Conservation (phyloP, 257 asterid species). For the Solanum stenotomum region DNA sequence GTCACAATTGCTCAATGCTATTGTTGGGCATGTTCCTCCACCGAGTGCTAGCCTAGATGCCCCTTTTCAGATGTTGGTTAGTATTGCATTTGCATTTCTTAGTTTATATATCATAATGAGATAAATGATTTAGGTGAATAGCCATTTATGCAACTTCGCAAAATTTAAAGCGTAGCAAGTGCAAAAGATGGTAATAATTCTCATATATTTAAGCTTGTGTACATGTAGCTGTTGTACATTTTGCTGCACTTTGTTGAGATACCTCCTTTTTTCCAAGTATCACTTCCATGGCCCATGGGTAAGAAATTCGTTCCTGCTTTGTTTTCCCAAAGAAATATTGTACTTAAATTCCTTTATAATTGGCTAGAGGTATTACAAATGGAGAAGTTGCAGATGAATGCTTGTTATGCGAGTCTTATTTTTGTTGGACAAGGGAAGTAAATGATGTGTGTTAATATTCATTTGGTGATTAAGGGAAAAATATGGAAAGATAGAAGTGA, state of each 20-base stretch:
- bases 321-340: not conserved
- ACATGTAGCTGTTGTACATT: not conserved
- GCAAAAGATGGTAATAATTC: not conserved
- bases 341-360: not conserved
- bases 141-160: not conserved
- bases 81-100: constrained; percentile 17
- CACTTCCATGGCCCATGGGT: not conserved
- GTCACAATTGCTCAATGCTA: constrained; percentile 89
- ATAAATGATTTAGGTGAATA: not conserved
- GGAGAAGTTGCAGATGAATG: not conserved
- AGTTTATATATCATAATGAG: not conserved
- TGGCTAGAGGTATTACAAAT: not conserved
- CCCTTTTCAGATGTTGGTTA: constrained; percentile 96
- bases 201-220: not conserved
- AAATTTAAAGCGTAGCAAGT: not conserved
- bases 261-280: not conserved
- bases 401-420: not conserved
- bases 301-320: not conserved
- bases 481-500: not conserved
- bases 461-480: not conserved
- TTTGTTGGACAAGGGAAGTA: not conserved
- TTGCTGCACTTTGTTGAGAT: not conserved
- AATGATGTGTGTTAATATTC: not conserved
- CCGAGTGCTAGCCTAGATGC: constrained; percentile 71
- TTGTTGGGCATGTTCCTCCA: constrained; percentile 70